phyloP scores from a whole-genome alignment of 2,329 filamentous ascomycete species.

The Pseudocercospora ulei region DNA sequence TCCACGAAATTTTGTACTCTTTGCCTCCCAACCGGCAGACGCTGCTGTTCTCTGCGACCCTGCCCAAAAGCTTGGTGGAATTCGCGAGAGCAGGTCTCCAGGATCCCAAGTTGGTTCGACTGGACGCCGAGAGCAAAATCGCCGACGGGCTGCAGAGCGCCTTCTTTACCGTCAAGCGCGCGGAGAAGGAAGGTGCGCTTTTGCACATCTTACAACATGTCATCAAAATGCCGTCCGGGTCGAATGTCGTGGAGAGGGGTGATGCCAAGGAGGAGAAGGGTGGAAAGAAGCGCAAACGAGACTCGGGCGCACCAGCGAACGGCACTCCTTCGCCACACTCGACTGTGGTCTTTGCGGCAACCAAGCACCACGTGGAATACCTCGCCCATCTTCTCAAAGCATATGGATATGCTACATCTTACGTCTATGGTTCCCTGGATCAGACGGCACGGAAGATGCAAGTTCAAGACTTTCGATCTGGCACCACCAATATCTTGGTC shows the following conservation, averaged over 20 bases:
- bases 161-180: constrained; percentile 86
- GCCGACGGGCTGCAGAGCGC: constrained; percentile 92
- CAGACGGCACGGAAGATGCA: constrained; percentile 88
- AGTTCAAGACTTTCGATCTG: constrained; percentile 77
- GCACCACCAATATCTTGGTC: constrained; percentile 79
- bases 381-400: constrained; percentile 67
- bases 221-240: constrained; percentile 74
- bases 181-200: constrained; percentile 86
- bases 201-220: constrained; percentile 82
- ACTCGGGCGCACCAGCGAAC: constrained; percentile 42
- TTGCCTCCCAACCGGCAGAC: constrained; percentile 79
- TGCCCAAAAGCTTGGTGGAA: constrained; percentile 88
- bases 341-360: constrained; percentile 88
- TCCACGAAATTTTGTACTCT: constrained; percentile 85
- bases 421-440: constrained; percentile 89
- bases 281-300: constrained; percentile 64
- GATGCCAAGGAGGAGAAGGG: constrained; percentile 40
- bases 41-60: constrained; percentile 84
- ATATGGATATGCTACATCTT: constrained; percentile 80
- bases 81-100: constrained; percentile 89
- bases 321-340: constrained; percentile 79
- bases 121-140: constrained; percentile 91
- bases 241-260: constrained; percentile 45
- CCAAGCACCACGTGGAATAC: constrained; percentile 97
- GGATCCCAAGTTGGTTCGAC: constrained; percentile 77